Percentiles rank a stretch among this genome's conserved stretches.
These are phyloP conservation scores for Podila epicladia DNA, from an alignment of 192 early-diverging fungal species.

Conservation along the genomic window DNA sequence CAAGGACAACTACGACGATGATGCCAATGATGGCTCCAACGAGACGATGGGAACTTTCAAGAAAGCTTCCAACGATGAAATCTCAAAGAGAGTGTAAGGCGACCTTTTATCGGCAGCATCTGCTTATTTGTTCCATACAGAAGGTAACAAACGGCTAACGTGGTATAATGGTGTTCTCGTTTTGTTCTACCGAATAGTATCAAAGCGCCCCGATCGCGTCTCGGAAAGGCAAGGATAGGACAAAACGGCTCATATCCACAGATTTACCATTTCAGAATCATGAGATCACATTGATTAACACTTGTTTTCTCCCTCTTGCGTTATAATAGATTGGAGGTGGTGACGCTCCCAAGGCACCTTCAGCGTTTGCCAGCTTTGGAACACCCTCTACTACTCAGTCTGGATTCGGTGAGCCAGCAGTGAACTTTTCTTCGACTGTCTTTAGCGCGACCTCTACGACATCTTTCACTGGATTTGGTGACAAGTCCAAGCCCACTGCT, in stretches of 20 bases:
- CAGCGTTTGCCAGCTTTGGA: neutral
- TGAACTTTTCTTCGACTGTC: neutral
- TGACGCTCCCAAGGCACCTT: neutral
- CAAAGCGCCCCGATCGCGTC: neutral
- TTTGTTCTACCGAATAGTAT: neutral
- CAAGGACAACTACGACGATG: conserved; percentile 22
- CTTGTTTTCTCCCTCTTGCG: neutral
- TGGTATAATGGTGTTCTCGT: neutral
- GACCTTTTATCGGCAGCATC: neutral
- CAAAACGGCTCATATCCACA: neutral
- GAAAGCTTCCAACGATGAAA: conserved; percentile 11
- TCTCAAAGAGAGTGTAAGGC: conserved; percentile 17
- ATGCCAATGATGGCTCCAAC: conserved; percentile 5
- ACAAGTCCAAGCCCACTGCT: neutral
- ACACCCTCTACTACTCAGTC: neutral
- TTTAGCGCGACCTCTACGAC: neutral
- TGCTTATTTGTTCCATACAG: neutral
- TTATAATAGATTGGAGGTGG: neutral
- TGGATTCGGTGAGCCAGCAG: no score
- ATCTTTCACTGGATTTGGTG: neutral
- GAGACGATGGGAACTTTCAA: conserved; percentile 11
- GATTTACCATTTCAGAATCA: neutral
- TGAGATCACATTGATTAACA: neutral
- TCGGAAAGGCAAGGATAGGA: neutral
- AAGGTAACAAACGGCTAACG: neutral